These are phyloP conservation scores for Phytophthora ohioensis DNA, from an alignment of 352 stramenopile species.

Conservation along the genomic window DNA sequence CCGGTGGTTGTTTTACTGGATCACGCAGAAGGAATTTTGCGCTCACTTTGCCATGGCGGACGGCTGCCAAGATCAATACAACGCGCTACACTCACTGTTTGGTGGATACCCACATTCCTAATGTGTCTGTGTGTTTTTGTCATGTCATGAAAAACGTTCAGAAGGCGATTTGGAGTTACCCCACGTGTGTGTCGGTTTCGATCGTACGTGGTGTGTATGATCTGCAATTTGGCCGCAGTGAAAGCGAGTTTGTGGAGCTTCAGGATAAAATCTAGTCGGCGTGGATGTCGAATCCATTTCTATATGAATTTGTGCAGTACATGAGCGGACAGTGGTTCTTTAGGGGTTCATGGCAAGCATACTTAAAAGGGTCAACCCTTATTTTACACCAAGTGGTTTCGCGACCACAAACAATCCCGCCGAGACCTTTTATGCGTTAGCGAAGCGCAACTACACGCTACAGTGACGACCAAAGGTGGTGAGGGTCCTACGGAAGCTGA, in stretches of 20 bases:
- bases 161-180: neutral
- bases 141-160: constrained; percentile 14
- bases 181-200: neutral
- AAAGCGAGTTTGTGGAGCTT: neutral
- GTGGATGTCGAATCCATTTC: neutral
- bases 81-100: no score
- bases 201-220: neutral
- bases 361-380: no score
- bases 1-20: no score
- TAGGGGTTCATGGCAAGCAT: neutral
- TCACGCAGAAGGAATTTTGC: no score
- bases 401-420: constrained; percentile 5
- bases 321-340: neutral
- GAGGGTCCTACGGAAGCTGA: neutral
- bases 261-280: neutral
- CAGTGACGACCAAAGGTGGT: neutral
- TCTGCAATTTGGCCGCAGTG: constrained; percentile 12
- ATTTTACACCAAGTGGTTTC: neutral
- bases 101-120: no score
- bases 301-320: neutral
- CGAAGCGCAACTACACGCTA: neutral
- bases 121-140: constrained; percentile 28
- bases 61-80: no score
- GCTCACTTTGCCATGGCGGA: no score
- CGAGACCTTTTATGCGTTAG: neutral